Percentiles rank a stretch among this genome's conserved stretches.
phyloP scores from a whole-genome alignment of 1,284 basidiomycete genomes.

The Macrocystidia cucumis region DNA sequence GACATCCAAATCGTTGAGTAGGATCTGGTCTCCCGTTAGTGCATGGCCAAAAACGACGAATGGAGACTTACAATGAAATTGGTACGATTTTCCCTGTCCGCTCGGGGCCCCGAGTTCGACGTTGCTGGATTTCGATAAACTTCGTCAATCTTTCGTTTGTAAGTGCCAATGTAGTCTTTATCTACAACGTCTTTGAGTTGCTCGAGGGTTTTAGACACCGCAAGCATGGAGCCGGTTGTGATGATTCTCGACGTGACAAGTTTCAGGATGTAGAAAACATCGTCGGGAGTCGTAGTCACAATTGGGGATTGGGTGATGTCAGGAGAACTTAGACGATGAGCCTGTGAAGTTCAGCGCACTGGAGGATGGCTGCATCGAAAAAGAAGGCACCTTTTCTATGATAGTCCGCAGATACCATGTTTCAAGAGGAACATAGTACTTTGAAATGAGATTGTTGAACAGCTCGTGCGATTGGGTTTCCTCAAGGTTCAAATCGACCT shows the following conservation, averaged over 20 bases:
- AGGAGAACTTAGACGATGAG: constrained; percentile 59
- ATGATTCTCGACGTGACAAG: constrained; percentile 70
- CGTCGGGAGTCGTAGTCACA: constrained; percentile 78
- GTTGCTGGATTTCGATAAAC: constrained; percentile 60
- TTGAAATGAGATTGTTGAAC: constrained; percentile 64
- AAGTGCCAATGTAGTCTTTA: constrained; percentile 69
- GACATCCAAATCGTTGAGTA: constrained; percentile 85
- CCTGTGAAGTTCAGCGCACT: constrained; percentile 29
- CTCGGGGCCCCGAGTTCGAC: constrained; percentile 55
- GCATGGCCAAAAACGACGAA: constrained; percentile 2
- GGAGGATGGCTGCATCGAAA: constrained; percentile 3
- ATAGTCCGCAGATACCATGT: constrained; percentile 87
- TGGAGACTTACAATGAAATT: constrained; percentile 68
- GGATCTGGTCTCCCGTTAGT: constrained; percentile 43
- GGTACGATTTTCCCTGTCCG: constrained; percentile 70
- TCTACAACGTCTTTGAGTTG: constrained; percentile 72
- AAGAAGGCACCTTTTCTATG: constrained; percentile 74
- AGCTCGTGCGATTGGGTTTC: constrained; percentile 47
- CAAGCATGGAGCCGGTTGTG: constrained; percentile 60
- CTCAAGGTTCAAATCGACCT: no score
- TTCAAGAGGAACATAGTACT: constrained; percentile 87
- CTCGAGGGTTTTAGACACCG: constrained; percentile 51
- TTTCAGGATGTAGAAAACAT: constrained; percentile 92
- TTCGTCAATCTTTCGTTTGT: constrained; percentile 80
- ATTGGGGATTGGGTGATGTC: constrained; percentile 60